Conservation (phyloP, 2,329 filamentous ascomycete genomes). For the Fusarium globosum region DNA sequence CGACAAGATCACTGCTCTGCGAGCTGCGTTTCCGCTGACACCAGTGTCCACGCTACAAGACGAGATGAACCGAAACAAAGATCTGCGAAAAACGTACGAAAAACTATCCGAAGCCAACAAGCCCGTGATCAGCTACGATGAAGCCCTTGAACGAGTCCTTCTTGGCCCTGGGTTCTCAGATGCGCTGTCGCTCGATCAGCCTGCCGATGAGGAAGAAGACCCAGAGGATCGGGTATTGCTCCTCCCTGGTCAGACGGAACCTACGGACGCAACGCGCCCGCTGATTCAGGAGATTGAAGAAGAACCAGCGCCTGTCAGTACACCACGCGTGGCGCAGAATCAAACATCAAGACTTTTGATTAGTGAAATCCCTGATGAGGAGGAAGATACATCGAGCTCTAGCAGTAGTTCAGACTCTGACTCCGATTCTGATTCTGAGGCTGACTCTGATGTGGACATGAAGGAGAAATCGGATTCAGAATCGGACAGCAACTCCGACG, state of each 20-base stretch:
- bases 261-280: slow-evolving; percentile 34
- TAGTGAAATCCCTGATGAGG: slow-evolving; percentile 11
- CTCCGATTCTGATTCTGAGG: slow-evolving; percentile 43
- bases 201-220: slow-evolving; percentile 6
- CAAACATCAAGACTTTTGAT: background rate
- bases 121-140: slow-evolving; percentile 48
- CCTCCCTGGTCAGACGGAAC: slow-evolving; percentile 10
- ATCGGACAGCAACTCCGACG: slow-evolving; percentile 16
- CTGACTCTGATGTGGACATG: slow-evolving; percentile 48
- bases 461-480: slow-evolving; percentile 52
- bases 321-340: background rate
- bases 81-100: slow-evolving; percentile 54
- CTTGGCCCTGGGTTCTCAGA: slow-evolving; percentile 10
- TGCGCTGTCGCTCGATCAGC: background rate
- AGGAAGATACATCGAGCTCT: slow-evolving; percentile 31
- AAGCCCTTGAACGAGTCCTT: slow-evolving; percentile 48
- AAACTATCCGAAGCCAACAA: slow-evolving; percentile 49
- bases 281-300: slow-evolving; percentile 47
- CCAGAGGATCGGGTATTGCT: slow-evolving; percentile 11
- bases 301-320: background rate
- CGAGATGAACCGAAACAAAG: slow-evolving; percentile 49
- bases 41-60: slow-evolving; percentile 51
- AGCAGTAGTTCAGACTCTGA: slow-evolving; percentile 45
- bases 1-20: slow-evolving; percentile 52
- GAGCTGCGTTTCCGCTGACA: slow-evolving; percentile 57